phyloP scores from a whole-genome alignment of 2,329 filamentous ascomycete genomes.

The Colletotrichum shisoi region DNA sequence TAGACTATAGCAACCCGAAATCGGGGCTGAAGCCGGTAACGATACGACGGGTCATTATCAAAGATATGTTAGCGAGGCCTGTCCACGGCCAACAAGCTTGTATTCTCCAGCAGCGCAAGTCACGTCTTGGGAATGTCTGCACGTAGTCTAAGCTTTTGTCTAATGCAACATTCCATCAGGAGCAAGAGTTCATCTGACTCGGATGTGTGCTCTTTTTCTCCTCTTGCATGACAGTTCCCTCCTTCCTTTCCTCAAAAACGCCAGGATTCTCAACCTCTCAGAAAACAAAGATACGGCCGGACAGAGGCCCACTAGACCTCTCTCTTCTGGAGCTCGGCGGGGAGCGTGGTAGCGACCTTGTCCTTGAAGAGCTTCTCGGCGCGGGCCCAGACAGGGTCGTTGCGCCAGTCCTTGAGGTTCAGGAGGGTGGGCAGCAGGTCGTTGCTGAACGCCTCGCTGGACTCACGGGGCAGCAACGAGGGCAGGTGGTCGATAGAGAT shows the following conservation, averaged over 20 bases:
- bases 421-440: slow-evolving; percentile 80
- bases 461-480: slow-evolving; percentile 82
- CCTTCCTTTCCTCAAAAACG: slow-evolving; percentile 17
- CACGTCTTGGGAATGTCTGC: neutral
- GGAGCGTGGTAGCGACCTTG: slow-evolving; percentile 74
- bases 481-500: slow-evolving; percentile 91
- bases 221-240: slow-evolving; percentile 5
- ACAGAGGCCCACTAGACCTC: slow-evolving; percentile 36
- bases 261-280: slow-evolving; percentile 20
- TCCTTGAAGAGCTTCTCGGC: slow-evolving; percentile 85
- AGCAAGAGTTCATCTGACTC: neutral
- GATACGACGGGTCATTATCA: slow-evolving; percentile 19
- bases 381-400: slow-evolving; percentile 79
- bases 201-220: slow-evolving; percentile 8
- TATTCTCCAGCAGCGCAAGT: neutral
- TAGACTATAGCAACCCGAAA: slow-evolving; percentile 32
- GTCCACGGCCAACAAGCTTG: neutral
- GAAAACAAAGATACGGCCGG: slow-evolving; percentile 32
- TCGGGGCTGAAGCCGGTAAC: slow-evolving; percentile 8
- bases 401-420: slow-evolving; percentile 77
- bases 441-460: slow-evolving; percentile 82
- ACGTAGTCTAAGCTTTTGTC: slow-evolving; percentile 19
- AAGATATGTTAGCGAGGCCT: slow-evolving; percentile 7
- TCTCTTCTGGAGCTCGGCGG: slow-evolving; percentile 50
- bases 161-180: slow-evolving; percentile 12